Conservation (phyloP, 2,329 filamentous ascomycete species). For the Fusarium austroafricanum region DNA sequence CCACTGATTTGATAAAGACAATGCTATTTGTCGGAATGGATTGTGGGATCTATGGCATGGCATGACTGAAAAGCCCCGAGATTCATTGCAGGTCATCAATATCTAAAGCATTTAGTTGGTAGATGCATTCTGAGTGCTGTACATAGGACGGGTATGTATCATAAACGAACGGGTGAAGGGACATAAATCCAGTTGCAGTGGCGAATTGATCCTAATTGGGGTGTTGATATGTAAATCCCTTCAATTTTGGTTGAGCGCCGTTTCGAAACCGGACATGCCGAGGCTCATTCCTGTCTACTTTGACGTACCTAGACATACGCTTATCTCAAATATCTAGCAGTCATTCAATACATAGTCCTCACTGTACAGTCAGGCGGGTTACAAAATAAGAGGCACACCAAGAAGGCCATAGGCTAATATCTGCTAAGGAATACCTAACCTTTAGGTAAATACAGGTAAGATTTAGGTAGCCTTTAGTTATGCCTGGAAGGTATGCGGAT, state of each 20-base stretch:
- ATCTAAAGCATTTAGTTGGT: background rate
- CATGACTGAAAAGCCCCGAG: background rate
- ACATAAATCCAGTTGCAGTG: conserved; percentile 14
- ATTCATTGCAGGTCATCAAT: conserved; percentile 7
- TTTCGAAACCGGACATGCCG: conserved; percentile 29
- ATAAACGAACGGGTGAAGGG: background rate
- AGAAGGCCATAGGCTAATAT: too few species aligned
- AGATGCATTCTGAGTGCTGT: background rate
- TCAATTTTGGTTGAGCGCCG: conserved; percentile 5
- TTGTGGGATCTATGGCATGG: conserved; percentile 14
- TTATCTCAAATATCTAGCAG: conserved; percentile 36
- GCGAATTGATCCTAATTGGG: conserved; percentile 25
- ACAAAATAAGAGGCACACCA: too few species aligned
- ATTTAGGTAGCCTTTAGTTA: too few species aligned
- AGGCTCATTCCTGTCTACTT: conserved; percentile 3
- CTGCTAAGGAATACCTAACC: too few species aligned
- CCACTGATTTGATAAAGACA: conserved; percentile 13
- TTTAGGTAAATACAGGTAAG: too few species aligned
- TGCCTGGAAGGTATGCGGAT: too few species aligned
- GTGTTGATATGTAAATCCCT: conserved; percentile 28
- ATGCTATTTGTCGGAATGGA: conserved; percentile 9
- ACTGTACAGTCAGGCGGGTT: too few species aligned
- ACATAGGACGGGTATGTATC: background rate
- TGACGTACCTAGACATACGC: conserved; percentile 7
- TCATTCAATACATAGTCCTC: background rate